Base-by-base conservation (phyloP, 2,329 filamentous ascomycete species). In the Fusarium pseudograminearum region DNA sequence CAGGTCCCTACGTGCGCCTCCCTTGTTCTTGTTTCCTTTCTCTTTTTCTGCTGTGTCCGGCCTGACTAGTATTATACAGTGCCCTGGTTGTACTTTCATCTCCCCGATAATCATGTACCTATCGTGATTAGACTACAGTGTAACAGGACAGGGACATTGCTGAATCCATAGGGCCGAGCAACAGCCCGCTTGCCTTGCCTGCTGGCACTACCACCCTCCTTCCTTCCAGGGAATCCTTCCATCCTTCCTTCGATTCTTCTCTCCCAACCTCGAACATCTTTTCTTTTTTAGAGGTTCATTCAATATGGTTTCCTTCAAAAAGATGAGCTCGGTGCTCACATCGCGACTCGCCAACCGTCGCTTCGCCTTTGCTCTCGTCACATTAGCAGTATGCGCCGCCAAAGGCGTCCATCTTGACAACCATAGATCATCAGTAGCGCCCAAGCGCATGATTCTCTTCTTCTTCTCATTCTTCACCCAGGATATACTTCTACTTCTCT, bases 391-490 rank as follows among this genome's bases (percentile, higher is more conserved):
- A 54, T 64, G 77, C 34, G 69, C 70, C 41, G 76, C 77, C 30
- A 80, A 80, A 56, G 61, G 70, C 9, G 66, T 76, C 5, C 79
- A 80, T 57, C 67, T 80, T 36, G 74, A 76, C 55, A 78, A 74
- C 34, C 77, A 80, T 31, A 61, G 75, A 22, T 67, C 64, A 8
- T 76, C 79, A 8, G 59, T 80, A n/a, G 72, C 77, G 1, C 58
- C 71, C 5, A 68, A 70, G n/a, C 71, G 77, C 33, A 63, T 80
- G 55, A 24, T 74, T 11, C 73, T 71, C 2, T 80, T 77, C 65
- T 75, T 76, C 24, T 73, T 76, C 14, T 78, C 79, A 4, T 80
- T 80, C 57, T 79, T 79, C 57, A 71, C 73, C 6, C 78, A 80
- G 40, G 79, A 80, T 22, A 64, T 77, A 1, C 47, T 74, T 8